Conservation (phyloP, 2,329 filamentous ascomycete genomes). For the Trichoderma endophyticum region DNA sequence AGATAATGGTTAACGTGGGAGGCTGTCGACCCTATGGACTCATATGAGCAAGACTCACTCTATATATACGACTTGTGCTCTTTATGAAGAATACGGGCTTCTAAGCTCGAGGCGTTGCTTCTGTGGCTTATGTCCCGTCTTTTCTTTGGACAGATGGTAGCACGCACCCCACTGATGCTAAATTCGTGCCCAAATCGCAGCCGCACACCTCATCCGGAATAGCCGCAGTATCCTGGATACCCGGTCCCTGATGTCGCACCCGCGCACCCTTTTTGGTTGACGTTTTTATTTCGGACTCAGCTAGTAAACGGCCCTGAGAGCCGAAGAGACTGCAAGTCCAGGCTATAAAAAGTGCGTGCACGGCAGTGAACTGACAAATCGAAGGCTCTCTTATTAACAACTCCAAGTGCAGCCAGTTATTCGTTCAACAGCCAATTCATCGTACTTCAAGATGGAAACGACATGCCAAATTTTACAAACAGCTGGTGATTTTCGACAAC, state of each 20-base stretch:
- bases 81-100: background rate
- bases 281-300: accelerated
- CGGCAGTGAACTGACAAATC: too few species aligned
- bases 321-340: background rate
- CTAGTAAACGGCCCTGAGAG: background rate
- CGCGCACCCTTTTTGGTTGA: background rate
- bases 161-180: background rate
- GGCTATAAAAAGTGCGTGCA: background rate
- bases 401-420: background rate
- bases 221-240: background rate
- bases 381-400: too few species aligned
- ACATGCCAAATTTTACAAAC: background rate
- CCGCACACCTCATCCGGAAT: background rate
- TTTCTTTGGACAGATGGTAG: background rate
- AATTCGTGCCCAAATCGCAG: background rate
- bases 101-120: background rate
- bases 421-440: background rate
- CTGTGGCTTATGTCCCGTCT: background rate
- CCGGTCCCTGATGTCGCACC: background rate
- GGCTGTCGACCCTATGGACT: background rate
- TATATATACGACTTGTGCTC: background rate
- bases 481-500: background rate
- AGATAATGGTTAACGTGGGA: background rate
- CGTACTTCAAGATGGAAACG: background rate
- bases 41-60: background rate